phyloP scores from a whole-genome alignment of 2,329 filamentous ascomycete species.

The Talaromyces verruculosus region DNA sequence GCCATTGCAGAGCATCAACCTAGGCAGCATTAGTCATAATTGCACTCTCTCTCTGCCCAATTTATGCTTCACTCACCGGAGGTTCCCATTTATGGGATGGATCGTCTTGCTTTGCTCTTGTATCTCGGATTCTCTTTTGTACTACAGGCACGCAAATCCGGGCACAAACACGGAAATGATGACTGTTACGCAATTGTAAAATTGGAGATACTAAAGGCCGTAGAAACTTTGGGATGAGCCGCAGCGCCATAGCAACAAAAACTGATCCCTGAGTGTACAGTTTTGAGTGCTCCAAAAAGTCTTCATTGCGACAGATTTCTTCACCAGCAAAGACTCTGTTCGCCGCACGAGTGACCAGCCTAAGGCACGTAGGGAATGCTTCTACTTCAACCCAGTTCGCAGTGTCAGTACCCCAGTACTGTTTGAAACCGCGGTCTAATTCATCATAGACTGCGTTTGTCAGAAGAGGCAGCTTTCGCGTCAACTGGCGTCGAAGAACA shows the following conservation, averaged over 20 bases:
- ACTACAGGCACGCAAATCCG: not conserved
- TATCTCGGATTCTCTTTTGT: not conserved
- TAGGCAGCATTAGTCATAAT: not conserved
- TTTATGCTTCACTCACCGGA: not conserved
- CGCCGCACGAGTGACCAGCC: constrained; percentile 3
- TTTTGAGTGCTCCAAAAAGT: constrained; percentile 6
- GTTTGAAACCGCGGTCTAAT: not conserved
- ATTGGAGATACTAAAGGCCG: not conserved
- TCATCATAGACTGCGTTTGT: constrained; percentile 6
- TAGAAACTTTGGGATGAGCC: not conserved
- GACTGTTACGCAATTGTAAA: not conserved
- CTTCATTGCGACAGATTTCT: constrained; percentile 10
- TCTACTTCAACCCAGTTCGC: not conserved
- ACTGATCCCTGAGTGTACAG: constrained; percentile 1
- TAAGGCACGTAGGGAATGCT: constrained; percentile 1
- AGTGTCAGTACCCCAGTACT: not conserved
- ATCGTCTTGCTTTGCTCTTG: not conserved
- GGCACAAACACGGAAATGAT: not conserved
- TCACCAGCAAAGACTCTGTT: constrained; percentile 8
- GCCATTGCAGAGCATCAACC: constrained; percentile 7
- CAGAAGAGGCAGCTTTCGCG: constrained; percentile 9
- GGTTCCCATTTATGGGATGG: not conserved
- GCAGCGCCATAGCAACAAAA: not conserved
- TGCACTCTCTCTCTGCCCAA: too few relatives aligned
- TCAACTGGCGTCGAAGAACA: constrained; percentile 9